A percentile compares a stretch with the other conserved stretches of the same genome.
Evolutionary conservation across 805 yeast genomes (phyloP).

Genomic region (Sungouiella thailandica): DNA sequence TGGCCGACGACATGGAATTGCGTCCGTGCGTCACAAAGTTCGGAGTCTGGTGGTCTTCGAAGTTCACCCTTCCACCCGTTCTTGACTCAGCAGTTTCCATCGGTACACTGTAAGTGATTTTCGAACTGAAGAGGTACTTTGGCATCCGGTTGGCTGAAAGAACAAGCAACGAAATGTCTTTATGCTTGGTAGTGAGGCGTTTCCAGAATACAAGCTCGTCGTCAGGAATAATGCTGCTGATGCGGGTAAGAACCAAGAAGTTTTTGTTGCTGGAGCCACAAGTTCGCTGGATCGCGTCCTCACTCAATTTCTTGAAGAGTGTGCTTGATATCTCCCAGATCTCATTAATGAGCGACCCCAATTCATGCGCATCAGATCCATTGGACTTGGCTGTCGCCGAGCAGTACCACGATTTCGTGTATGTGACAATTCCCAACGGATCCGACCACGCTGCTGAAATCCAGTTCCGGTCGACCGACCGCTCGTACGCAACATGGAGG

Average conservation of each 20-base stretch:
- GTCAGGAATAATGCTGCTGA: slow-evolving; percentile 72
- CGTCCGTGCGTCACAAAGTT: too few species aligned
- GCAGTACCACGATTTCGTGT: slow-evolving; percentile 62
- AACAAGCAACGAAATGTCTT: slow-evolving; percentile 58
- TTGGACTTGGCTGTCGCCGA: slow-evolving; percentile 15
- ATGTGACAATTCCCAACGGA: slow-evolving; percentile 63
- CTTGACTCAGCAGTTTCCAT: too few species aligned
- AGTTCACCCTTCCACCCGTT: too few species aligned
- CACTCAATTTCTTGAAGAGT: slow-evolving; percentile 34
- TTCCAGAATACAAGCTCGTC: slow-evolving; percentile 81
- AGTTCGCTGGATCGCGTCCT: slow-evolving; percentile 27
- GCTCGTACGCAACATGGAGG: slow-evolving; percentile 79
- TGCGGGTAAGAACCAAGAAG: slow-evolving; percentile 62
- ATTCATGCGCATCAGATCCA: slow-evolving; percentile 18
- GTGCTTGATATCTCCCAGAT: slow-evolving; percentile 57
- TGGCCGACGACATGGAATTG: not conserved
- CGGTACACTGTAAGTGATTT: too few species aligned
- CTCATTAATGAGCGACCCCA: slow-evolving; percentile 54
- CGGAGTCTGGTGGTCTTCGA: too few species aligned
- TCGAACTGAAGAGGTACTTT: slow-evolving; percentile 33
- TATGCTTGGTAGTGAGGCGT: slow-evolving; percentile 55
- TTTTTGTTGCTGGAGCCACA: slow-evolving; percentile 46
- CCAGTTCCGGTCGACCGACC: slow-evolving; percentile 81
- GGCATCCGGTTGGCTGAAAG: slow-evolving; percentile 62
- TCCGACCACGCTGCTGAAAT: slow-evolving; percentile 86